phyloP scores from a whole-genome alignment of 345 rosid genomes.

The Geranium rotundifolium region DNA sequence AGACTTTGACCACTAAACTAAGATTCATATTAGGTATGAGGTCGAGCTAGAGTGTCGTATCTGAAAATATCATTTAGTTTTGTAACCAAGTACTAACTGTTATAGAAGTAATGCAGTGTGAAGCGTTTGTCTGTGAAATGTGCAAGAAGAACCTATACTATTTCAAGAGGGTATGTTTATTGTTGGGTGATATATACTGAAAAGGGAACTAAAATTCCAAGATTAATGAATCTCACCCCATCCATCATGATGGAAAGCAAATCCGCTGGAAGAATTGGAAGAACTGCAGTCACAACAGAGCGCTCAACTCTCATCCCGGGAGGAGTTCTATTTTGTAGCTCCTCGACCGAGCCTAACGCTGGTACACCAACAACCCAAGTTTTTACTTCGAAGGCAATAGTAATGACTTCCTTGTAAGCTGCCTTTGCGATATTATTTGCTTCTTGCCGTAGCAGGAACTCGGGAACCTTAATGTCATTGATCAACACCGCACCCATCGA shows the following conservation, averaged over 20 bases:
- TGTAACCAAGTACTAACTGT: too few relatives aligned
- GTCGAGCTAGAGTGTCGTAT: too few relatives aligned
- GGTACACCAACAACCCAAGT: constrained; percentile 1
- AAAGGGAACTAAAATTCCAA: background rate
- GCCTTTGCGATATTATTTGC: background rate
- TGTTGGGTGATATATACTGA: too few relatives aligned
- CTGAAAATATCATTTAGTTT: too few relatives aligned
- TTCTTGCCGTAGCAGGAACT: background rate
- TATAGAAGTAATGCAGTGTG: too few relatives aligned
- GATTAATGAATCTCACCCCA: constrained; percentile 2
- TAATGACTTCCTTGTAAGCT: background rate
- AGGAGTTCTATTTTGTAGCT: background rate
- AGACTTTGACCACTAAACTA: too few relatives aligned
- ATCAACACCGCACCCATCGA: too few relatives aligned
- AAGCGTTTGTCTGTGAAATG: too few relatives aligned
- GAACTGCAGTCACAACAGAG: background rate
- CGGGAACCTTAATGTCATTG: too few relatives aligned
- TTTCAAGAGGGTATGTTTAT: too few relatives aligned
- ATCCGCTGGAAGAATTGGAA: background rate
- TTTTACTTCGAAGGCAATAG: background rate
- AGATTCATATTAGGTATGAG: too few relatives aligned
- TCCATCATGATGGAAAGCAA: background rate
- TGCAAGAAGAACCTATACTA: too few relatives aligned
- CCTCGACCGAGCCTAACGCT: background rate
- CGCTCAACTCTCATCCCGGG: background rate